Evolutionary conservation across 768 basidiomycete genomes (phyloP).

Genomic region (Amanita inopinata): DNA sequence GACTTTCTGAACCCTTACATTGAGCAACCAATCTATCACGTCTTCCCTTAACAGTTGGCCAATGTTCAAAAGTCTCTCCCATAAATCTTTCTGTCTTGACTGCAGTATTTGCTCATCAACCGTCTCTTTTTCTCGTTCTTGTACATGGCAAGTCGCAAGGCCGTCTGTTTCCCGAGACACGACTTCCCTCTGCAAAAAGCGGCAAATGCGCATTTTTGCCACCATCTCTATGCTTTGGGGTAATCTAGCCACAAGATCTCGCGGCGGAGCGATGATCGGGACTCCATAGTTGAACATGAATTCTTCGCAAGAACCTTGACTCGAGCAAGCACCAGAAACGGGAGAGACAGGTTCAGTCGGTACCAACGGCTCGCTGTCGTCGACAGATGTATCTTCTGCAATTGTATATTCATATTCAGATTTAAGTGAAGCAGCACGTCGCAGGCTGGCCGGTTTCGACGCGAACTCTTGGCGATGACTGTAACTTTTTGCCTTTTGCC

Average conservation of each 20-base stretch:
- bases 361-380: background rate
- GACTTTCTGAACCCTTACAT: conserved; percentile 20
- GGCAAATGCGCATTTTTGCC: conserved; percentile 33
- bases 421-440: conserved; percentile 11
- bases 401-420: background rate
- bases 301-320: background rate
- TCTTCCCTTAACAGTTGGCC: conserved; percentile 23
- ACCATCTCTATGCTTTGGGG: conserved; percentile 28
- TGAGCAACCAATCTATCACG: conserved; percentile 36
- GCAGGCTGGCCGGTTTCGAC: conserved; percentile 9
- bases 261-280: conserved; percentile 48
- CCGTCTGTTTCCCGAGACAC: conserved; percentile 27
- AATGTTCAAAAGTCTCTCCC: conserved; percentile 23
- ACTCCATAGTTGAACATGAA: conserved; percentile 17
- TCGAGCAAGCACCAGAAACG: background rate
- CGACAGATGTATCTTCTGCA: background rate
- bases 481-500: conserved; percentile 1
- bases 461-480: conserved; percentile 2
- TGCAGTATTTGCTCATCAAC: background rate
- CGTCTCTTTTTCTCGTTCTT: too few species aligned
- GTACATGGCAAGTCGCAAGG: too few species aligned
- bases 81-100: conserved; percentile 10
- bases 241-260: conserved; percentile 21
- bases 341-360: conserved; percentile 10
- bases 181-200: conserved; percentile 33